phyloP scores from a whole-genome alignment of 176 grass and related monocot genomes.

The Zea luxurians region DNA sequence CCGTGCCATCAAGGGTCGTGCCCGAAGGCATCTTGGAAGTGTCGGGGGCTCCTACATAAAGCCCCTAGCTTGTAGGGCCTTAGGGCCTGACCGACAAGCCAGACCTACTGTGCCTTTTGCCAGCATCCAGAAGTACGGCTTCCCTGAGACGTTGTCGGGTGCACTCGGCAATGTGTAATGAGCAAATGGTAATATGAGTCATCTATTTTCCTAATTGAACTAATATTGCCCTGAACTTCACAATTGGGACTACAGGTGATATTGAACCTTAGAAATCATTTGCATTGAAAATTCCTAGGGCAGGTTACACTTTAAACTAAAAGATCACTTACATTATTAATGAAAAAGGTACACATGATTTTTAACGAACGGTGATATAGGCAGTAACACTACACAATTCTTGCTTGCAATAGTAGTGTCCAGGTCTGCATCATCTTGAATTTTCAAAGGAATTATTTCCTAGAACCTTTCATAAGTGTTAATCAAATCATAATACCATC shows the following conservation, averaged over 20 bases:
- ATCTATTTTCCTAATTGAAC: background rate
- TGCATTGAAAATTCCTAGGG: conserved; percentile 8
- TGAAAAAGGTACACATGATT: background rate
- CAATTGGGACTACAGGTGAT: background rate
- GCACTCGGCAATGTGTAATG: conserved; percentile 7
- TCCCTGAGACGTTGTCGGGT: background rate
- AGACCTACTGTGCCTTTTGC: too few species aligned
- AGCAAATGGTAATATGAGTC: conserved; percentile 16
- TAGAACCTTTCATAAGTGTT: background rate
- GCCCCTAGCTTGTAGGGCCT: too few species aligned
- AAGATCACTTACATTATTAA: background rate
- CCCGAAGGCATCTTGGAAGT: too few species aligned
- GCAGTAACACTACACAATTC: conserved; percentile 2
- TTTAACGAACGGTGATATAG: background rate
- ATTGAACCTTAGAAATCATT: background rate
- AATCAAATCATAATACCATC: background rate
- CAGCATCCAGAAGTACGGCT: too few species aligned
- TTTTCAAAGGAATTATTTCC: background rate
- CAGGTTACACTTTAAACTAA: background rate
- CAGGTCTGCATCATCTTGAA: conserved; percentile 57
- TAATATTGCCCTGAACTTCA: conserved; percentile 3
- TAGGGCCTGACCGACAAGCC: too few species aligned
- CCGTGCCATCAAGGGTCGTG: too few species aligned
- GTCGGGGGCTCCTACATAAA: too few species aligned
- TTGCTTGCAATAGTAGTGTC: conserved; percentile 65